Base-by-base conservation (phyloP, 2,329 filamentous ascomycete species). In the Daldinia eschscholtzii region DNA sequence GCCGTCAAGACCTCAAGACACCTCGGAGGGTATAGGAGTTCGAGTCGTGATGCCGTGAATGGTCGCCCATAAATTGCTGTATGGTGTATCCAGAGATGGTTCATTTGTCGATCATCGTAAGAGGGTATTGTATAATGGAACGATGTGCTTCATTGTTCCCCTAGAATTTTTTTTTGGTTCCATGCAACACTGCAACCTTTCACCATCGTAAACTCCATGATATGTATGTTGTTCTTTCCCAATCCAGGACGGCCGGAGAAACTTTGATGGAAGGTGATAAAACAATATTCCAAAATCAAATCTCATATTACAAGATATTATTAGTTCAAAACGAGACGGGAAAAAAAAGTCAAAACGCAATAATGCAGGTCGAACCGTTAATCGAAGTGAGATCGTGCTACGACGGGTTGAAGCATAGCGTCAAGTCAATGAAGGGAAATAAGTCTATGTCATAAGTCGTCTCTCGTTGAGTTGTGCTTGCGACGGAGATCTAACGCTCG, bases 371-470 rank as follows among this genome's bases (percentile, higher is more conserved):
- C 64, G 64, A 69, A 58, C 37, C 37, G 15, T 52, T 64, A 44
- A 48, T 64, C 63, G 52, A 55, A 59, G 20, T 70, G 56, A 67
- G 39, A 66, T 65, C 71, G 60, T 66, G 52, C 46, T 62, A 58
- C 42, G 62, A 59, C 56, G 67, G 64, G 64, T 50, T 60, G 53
- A 58, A 65, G 41, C 65, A 53, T 65, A 68, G 63, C 67, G 66
- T 68, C 58, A 65, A 65, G 63, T 70, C 65, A 68, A 65, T 70
- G 64, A 70, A 75, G 72, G 71, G 58, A 72, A 70, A 73, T 9
- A 75, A 74, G 64, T 78, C 75, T 78, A 78, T 77, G 72, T 79
- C 77, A 73, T 79, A 77, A 79, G 70, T 79, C 77, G 74, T 79
- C 76, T 78, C 76, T 79, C 77, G 70, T 79, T 72, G 74, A 63